Evolutionary conservation across 495 filamentous ascomycete species (phyloP).

Genomic region (Neurospora tetraspora): DNA sequence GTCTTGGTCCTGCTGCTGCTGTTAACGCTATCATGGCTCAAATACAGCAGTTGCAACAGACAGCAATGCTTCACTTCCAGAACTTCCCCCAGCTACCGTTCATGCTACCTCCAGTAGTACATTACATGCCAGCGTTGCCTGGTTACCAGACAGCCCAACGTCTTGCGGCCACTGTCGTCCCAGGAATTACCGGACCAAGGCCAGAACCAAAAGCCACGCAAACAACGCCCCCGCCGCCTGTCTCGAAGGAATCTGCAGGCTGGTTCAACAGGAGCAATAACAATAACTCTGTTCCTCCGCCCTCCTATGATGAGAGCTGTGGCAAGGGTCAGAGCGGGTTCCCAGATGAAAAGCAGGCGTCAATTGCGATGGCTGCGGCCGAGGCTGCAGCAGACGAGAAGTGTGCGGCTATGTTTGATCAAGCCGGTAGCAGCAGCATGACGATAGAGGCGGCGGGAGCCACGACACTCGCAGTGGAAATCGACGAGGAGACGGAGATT

Average conservation of each 20-base stretch:
- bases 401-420: slow-evolving; percentile 49
- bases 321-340: slow-evolving; percentile 35
- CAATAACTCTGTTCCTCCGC: slow-evolving; percentile 40
- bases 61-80: slow-evolving; percentile 36
- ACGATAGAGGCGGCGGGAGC: background rate
- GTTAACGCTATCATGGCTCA: slow-evolving; percentile 66
- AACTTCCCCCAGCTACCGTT: slow-evolving; percentile 18
- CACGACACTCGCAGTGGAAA: background rate
- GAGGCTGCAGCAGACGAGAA: slow-evolving; percentile 59
- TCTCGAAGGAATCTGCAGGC: slow-evolving; percentile 43
- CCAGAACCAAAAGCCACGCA: slow-evolving; percentile 26
- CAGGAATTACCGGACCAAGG: slow-evolving; percentile 39
- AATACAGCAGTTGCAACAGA: slow-evolving; percentile 71
- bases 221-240: slow-evolving; percentile 21
- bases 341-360: slow-evolving; percentile 50
- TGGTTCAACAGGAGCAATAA: slow-evolving; percentile 24
- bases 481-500: background rate
- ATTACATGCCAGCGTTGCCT: slow-evolving; percentile 49
- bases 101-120: slow-evolving; percentile 19
- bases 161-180: slow-evolving; percentile 58
- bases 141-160: slow-evolving; percentile 69
- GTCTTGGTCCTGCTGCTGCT: slow-evolving; percentile 47
- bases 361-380: slow-evolving; percentile 49
- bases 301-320: slow-evolving; percentile 75
- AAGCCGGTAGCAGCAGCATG: slow-evolving; percentile 23